Evolutionary conservation across 768 basidiomycete genomes (phyloP).

Genomic region (Holtermanniella nyarrowii): DNA sequence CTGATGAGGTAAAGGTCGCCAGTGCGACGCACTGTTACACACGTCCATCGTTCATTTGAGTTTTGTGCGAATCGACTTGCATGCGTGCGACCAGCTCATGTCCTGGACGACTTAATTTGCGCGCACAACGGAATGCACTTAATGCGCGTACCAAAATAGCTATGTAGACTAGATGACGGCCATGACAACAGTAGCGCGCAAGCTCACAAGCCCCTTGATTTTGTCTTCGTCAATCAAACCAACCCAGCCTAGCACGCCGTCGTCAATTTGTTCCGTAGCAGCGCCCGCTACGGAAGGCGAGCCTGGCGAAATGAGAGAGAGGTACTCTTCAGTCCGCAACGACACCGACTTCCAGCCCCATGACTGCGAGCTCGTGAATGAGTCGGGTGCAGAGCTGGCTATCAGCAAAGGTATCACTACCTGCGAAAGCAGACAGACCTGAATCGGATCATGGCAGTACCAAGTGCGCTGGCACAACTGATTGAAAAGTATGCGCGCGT

Average conservation of each 20-base stretch:
- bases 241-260: conserved; percentile 44
- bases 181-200: conserved; percentile 68
- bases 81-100: too few relatives aligned
- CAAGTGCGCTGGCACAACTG: conserved; percentile 67
- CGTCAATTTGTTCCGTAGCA: conserved; percentile 19
- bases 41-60: too few relatives aligned
- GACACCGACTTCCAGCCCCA: conserved; percentile 84
- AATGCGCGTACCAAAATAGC: too few relatives aligned
- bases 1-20: too few relatives aligned
- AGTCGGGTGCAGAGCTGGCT: conserved; percentile 65
- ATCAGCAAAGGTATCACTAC: background rate
- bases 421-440: too few relatives aligned
- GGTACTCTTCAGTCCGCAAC: conserved; percentile 47
- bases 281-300: conserved; percentile 8
- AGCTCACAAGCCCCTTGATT: conserved; percentile 48
- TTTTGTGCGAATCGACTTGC: too few relatives aligned
- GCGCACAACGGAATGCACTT: too few relatives aligned
- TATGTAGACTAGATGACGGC: conserved; percentile 50
- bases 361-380: conserved; percentile 71
- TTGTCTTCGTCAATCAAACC: conserved; percentile 35
- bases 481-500: conserved; percentile 69
- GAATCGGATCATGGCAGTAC: conserved; percentile 71
- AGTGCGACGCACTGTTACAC: too few relatives aligned
- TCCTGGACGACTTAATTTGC: too few relatives aligned
- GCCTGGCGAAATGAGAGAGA: conserved; percentile 31